Evolutionary conservation across 257 asterid species (phyloP), one percentile per base, ranked within the genome.

Genomic region (Plantago elongata): DNA sequence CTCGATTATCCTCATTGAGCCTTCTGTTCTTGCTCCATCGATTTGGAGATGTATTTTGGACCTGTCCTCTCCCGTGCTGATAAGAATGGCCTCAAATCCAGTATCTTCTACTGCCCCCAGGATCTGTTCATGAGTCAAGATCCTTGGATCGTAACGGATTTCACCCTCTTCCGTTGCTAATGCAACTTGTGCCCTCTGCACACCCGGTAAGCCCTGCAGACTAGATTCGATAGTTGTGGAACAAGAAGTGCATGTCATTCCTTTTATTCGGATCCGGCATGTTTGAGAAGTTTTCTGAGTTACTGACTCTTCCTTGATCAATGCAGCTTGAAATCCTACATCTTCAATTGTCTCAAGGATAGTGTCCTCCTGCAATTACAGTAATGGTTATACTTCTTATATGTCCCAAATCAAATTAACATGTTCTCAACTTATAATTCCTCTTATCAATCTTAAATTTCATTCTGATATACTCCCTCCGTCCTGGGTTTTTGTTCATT

Each of bases 211-310:
- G 46, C 74, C 72, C 50, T 70, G 75, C 64, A 85, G 56, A 66
- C 70, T 71, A 72, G 75, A 74, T 61, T 85, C 83, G 12, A 85
- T 73, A 4, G 90, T 82, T 60, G 77, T 69, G 65, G 86, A 77
- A 15, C 90, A 83, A 6, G 88, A 83, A 40, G 81, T 61, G 62
- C 90, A 85, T 51, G 75, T 75, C 70, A 86, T 77, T 18, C 79
- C 83, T 59, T 64, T 64, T 51, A 83, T 77, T 37, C 43, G 80
- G 51, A 83, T 62, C 50, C 76, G 60, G 65, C 95, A 80, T 11
- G 75, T 61, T 70, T 65, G 80, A 2, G 75, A 62, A 11, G 69
- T 17, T 62, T 65, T 72, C 61, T 78, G 72, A 3, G 15, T 13
- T 7, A 48, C 65, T 13, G 54, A 40, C 14, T 77, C 86, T 45